Conservation (phyloP, 179 eudicot genomes). For the Spergularia azorica region DNA sequence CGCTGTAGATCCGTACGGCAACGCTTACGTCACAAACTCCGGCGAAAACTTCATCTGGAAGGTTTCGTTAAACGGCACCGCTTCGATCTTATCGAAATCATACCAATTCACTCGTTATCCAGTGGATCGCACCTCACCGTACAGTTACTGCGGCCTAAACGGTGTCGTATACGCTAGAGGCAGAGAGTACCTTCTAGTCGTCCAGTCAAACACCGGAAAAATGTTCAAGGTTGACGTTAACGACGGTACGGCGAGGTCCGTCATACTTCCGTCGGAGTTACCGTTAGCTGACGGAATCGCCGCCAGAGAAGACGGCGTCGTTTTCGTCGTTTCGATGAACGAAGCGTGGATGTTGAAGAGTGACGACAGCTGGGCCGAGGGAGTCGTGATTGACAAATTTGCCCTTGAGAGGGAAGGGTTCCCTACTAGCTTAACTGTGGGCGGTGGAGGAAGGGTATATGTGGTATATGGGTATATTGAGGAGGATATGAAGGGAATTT, state of each 20-base stretch:
- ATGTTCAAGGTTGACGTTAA: slow-evolving; percentile 59
- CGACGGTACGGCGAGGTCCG: slow-evolving; percentile 58
- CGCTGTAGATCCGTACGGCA: slow-evolving; percentile 58
- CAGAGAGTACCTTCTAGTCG: slow-evolving; percentile 58
- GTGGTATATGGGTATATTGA: slow-evolving; percentile 74
- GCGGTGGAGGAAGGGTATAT: slow-evolving; percentile 68
- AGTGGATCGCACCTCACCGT: slow-evolving; percentile 33
- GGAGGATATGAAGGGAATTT: slow-evolving; percentile 64
- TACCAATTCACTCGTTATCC: slow-evolving; percentile 38
- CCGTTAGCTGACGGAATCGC: slow-evolving; percentile 62
- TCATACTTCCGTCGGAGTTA: slow-evolving; percentile 45
- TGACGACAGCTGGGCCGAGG: slow-evolving; percentile 61
- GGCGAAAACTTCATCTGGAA: slow-evolving; percentile 62
- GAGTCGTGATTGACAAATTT: slow-evolving; percentile 71
- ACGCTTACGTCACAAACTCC: slow-evolving; percentile 80
- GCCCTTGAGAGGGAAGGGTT: slow-evolving; percentile 64
- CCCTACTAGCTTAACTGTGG: slow-evolving; percentile 56
- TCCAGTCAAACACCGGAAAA: slow-evolving; percentile 78
- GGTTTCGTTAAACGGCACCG: slow-evolving; percentile 43
- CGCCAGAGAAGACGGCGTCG: slow-evolving; percentile 67
- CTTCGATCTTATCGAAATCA: slow-evolving; percentile 55
- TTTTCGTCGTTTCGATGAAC: slow-evolving; percentile 55
- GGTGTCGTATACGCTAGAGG: slow-evolving; percentile 53
- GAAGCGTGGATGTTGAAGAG: slow-evolving; percentile 66
- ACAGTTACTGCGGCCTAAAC: slow-evolving; percentile 58